phyloP scores from a whole-genome alignment of 2,329 filamentous ascomycete species.

The Beauveria brongniartii region DNA sequence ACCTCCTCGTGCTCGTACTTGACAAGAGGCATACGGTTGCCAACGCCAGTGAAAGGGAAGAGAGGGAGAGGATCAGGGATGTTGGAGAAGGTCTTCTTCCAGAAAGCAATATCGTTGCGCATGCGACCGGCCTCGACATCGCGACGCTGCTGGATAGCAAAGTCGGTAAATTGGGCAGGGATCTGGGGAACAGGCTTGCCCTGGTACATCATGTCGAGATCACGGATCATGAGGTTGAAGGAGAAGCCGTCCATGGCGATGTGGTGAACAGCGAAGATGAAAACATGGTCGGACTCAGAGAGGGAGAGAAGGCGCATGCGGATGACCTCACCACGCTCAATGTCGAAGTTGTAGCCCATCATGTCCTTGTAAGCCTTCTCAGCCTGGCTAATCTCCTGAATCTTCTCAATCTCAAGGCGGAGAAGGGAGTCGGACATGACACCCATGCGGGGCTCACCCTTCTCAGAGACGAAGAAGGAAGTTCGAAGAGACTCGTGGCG shows the following conservation, averaged over 20 bases:
- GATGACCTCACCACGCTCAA: conserved; percentile 28
- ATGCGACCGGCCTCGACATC: conserved; percentile 17
- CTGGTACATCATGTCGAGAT: conserved; percentile 37
- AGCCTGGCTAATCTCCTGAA: conserved; percentile 16
- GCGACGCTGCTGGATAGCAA: conserved; percentile 24
- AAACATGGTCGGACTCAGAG: conserved; percentile 25
- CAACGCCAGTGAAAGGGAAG: conserved; percentile 12
- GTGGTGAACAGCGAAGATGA: conserved; percentile 40
- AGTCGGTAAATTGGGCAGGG: conserved; percentile 29
- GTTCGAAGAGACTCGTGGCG: conserved; percentile 19
- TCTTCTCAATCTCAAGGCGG: conserved; percentile 19
- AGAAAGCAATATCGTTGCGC: conserved; percentile 18
- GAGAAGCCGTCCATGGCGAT: conserved; percentile 44
- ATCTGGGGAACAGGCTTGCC: conserved; percentile 14
- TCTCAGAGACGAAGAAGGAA: conserved; percentile 15
- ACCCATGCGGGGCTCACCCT: conserved; percentile 17
- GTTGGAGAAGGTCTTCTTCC: conserved; percentile 14
- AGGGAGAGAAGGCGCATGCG: conserved; percentile 27
- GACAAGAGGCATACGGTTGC: conserved; percentile 10
- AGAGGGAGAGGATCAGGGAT: conserved; percentile 14
- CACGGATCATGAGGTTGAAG: conserved; percentile 33
- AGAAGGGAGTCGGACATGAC: conserved; percentile 20
- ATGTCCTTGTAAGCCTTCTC: conserved; percentile 23
- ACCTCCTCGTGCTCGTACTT: conserved; percentile 13
- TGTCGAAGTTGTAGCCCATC: conserved; percentile 26